These are phyloP conservation scores for Ceratocystis eucalypticola DNA, from an alignment of 2,329 filamentous ascomycete genomes.

Conservation along the genomic window DNA sequence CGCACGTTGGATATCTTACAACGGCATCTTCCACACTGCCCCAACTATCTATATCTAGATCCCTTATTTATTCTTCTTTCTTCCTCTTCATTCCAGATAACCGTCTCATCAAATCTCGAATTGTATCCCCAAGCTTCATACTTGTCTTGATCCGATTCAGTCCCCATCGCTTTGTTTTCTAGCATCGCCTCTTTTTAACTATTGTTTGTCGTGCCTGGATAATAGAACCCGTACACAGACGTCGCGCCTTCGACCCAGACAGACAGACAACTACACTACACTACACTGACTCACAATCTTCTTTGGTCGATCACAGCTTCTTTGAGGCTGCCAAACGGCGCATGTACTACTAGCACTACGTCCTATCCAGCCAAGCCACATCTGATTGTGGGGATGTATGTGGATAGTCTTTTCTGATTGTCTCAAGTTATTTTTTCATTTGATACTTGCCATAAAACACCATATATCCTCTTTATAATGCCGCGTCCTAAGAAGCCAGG, in stretches of 20 bases:
- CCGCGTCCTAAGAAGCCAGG: constrained; percentile 33
- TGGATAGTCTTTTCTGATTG: not conserved
- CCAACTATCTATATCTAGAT: not conserved
- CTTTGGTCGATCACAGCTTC: not conserved
- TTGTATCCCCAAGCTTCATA: too few species aligned
- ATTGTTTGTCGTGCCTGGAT: not conserved
- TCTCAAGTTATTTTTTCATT: not conserved
- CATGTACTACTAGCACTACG: constrained; percentile 7
- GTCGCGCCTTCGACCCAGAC: not conserved
- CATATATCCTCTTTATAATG: constrained; percentile 24
- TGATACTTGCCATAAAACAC: not conserved
- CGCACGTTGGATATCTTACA: not conserved
- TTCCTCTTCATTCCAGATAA: not conserved
- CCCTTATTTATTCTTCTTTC: not conserved
- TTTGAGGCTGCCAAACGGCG: not conserved
- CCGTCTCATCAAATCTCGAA: too few species aligned
- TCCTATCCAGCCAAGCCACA: not conserved
- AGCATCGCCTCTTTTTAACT: not conserved
- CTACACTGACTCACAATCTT: not conserved
- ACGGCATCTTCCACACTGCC: not conserved
- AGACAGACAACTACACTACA: not conserved
- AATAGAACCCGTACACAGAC: not conserved
- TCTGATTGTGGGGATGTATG: not conserved
- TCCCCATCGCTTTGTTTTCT: not conserved
- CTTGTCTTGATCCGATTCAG: too few species aligned